A percentile compares a stretch with the other conserved stretches of the same genome.
phyloP scores from a whole-genome alignment of 768 basidiomycete genomes.

The Phlebiopsis gigantea region DNA sequence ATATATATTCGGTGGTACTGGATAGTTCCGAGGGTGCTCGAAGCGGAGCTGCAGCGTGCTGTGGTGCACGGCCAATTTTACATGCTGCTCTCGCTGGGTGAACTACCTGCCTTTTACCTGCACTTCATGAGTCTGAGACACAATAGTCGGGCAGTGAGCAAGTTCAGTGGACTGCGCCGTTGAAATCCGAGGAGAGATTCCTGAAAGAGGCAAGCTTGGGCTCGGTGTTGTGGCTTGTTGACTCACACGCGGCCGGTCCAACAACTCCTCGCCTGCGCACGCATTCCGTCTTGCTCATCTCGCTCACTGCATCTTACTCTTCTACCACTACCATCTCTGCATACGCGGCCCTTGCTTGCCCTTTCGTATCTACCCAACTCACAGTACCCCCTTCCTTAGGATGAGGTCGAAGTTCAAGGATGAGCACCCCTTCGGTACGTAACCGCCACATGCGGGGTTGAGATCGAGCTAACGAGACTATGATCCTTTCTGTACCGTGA shows the following conservation, averaged over 20 bases:
- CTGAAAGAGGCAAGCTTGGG: slow-evolving; percentile 14
- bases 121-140: not conserved
- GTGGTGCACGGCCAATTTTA: not conserved
- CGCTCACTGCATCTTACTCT: slow-evolving; percentile 13
- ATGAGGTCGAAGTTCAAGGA: slow-evolving; percentile 99
- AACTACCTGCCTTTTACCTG: not conserved
- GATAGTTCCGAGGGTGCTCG: not conserved
- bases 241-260: slow-evolving; percentile 14
- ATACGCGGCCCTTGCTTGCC: not conserved
- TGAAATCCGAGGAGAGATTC: not conserved
- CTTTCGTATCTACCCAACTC: not conserved
- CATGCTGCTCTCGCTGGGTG: not conserved
- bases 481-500: slow-evolving; percentile 9
- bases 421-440: slow-evolving; percentile 95
- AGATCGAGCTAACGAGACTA: slow-evolving; percentile 30
- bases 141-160: not conserved
- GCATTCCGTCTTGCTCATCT: slow-evolving; percentile 13
- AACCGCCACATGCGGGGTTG: slow-evolving; percentile 14
- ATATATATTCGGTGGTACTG: not conserved
- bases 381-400: slow-evolving; percentile 14
- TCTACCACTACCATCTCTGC: slow-evolving; percentile 12
- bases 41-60: not conserved
- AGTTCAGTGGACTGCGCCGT: not conserved
- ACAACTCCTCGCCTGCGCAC: slow-evolving; percentile 15
- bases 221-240: slow-evolving; percentile 15